Percentiles rank a stretch among this genome's conserved stretches.
Conservation (phyloP, 768 basidiomycete species). For the Auriscalpium vulgare region DNA sequence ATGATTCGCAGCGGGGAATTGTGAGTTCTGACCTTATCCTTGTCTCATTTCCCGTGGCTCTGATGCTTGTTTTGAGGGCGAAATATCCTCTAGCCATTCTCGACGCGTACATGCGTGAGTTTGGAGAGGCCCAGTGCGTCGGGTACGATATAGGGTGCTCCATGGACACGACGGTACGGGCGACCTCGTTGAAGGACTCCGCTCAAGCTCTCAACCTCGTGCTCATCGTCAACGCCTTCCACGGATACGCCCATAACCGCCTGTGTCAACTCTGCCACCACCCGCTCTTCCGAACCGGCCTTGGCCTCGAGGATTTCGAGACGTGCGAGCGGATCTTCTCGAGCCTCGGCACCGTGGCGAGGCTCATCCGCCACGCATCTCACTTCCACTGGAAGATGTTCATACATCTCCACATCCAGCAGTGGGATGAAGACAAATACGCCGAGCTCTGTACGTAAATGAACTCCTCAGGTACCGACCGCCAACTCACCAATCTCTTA, state of each 20-base stretch:
- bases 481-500: neutral
- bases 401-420: neutral
- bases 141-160: constrained; percentile 1
- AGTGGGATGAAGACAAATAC: neutral
- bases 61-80: neutral
- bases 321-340: neutral
- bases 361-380: neutral
- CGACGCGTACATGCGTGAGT: neutral
- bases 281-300: neutral
- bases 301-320: neutral
- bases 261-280: neutral
- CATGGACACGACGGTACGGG: neutral
- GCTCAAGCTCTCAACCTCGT: neutral
- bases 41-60: no score
- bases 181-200: neutral
- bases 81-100: neutral
- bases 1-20: neutral
- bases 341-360: neutral
- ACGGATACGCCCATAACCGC: neutral
- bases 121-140: neutral
- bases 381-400: neutral
- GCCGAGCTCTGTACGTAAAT: neutral
- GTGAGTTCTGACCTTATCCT: neutral
- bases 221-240: neutral
- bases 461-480: no score